phyloP scores from a whole-genome alignment of 192 early-diverging fungal species.

The Coemansia sp. region DNA sequence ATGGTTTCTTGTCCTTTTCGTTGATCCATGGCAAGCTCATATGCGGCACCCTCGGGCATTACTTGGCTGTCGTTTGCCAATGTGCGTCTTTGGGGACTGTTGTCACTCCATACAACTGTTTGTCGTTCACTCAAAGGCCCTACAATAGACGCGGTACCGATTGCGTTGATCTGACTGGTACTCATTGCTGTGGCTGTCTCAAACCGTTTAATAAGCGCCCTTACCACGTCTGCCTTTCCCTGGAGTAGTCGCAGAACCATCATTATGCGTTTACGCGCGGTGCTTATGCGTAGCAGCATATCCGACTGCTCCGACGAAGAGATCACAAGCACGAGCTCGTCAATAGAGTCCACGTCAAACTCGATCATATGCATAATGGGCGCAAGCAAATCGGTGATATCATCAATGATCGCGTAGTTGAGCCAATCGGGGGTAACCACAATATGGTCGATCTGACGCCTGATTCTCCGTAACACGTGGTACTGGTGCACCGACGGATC shows the following conservation, averaged over 20 bases:
- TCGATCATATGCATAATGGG: conserved; percentile 86
- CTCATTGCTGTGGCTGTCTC: conserved; percentile 52
- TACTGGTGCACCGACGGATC: conserved; percentile 73
- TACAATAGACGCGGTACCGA: conserved; percentile 1
- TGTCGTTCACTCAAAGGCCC: not conserved
- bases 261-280: conserved; percentile 71
- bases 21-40: conserved; percentile 29
- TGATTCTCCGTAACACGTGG: conserved; percentile 84
- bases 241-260: conserved; percentile 65
- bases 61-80: not conserved
- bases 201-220: conserved; percentile 70
- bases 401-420: conserved; percentile 93
- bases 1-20: conserved; percentile 62
- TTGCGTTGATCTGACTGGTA: conserved; percentile 36
- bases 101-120: conserved; percentile 11
- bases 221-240: conserved; percentile 75
- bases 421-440: conserved; percentile 94
- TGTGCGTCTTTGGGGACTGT: conserved; percentile 20
- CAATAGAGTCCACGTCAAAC: conserved; percentile 92
- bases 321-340: conserved; percentile 91
- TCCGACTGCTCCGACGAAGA: conserved; percentile 84
- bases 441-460: conserved; percentile 81
- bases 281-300: conserved; percentile 76
- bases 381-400: conserved; percentile 90
- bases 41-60: not conserved